phyloP scores from a whole-genome alignment of 2,329 filamentous ascomycete genomes.

The Pseudocercospora ulei region DNA sequence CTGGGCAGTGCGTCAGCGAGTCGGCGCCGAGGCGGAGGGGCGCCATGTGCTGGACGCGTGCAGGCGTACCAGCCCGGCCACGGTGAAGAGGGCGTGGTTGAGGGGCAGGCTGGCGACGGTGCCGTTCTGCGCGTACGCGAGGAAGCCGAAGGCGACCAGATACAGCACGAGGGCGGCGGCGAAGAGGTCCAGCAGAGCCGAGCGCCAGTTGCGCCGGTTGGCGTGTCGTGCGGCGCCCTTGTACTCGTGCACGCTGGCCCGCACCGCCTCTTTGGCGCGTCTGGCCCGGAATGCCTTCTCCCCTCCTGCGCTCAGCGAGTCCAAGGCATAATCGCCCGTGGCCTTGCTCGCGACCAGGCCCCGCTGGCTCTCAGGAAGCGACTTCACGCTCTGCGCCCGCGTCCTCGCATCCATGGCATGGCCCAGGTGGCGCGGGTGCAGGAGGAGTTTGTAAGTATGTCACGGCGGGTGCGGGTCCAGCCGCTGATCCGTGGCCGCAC shows the following conservation, averaged over 20 bases:
- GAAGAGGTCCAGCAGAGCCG: slow-evolving; percentile 2
- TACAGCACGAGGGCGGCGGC: slow-evolving; percentile 1
- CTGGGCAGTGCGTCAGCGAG: background rate
- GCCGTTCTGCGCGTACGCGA: slow-evolving; percentile 3
- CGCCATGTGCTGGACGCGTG: background rate
- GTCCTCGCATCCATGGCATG: slow-evolving; percentile 4
- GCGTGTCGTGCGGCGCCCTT: slow-evolving; percentile 1
- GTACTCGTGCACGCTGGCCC: background rate
- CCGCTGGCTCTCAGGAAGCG: slow-evolving; percentile 3
- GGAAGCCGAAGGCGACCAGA: background rate
- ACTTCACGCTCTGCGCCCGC: slow-evolving; percentile 5
- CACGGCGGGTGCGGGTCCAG: no score
- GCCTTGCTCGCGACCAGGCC: slow-evolving; percentile 5
- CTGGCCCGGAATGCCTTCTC: background rate
- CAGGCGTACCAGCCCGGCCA: slow-evolving; percentile 1
- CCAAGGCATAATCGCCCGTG: slow-evolving; percentile 2
- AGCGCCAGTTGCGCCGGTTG: slow-evolving; percentile 3
- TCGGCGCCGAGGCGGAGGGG: no score
- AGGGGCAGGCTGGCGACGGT: slow-evolving; percentile 5
- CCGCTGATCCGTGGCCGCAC: no score
- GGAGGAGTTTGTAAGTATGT: no score
- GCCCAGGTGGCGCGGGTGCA: no score
- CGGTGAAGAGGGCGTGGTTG: slow-evolving; percentile 3
- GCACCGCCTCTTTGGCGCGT: slow-evolving; percentile 1
- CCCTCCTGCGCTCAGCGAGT: slow-evolving; percentile 2